Base-by-base conservation (phyloP, 805 yeast genomes). In the Candida lessepsii region DNA sequence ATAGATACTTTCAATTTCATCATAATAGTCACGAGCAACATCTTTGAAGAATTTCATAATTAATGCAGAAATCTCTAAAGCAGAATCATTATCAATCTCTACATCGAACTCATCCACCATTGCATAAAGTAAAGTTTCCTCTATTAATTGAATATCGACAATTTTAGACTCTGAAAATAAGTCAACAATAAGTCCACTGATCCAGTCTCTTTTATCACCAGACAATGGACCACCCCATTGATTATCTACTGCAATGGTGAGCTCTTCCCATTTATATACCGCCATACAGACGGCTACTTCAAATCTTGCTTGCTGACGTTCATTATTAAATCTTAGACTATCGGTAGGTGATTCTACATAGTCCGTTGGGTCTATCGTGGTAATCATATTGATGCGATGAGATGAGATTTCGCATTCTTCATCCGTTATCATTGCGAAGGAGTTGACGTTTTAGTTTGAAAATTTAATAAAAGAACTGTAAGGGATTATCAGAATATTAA, bases 181-280 rank as follows among this genome's bases (percentile, higher is more conserved):
- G 25, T 88, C 97, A 20, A 89, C 76, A 2, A 91, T 78, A 10
- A 86, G 67, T 4, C 87, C 95, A 4, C 86, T 78, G 48, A 91
- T 75, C 99, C 99, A 93, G 59, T 93, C 99, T 56, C 99, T 75
- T 61, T 93, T 93, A 27, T 86, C 97, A 0, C 75, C 78, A 10
- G 95, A 83, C 25, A 86, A 85, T 10, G 96, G 81, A 1, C 99
- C 99, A 44, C 99, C 99, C 98, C 99, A 93, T 21, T 73, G 70
- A 58, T 86, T 88, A 5, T 80, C 95, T 8, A 93, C 98, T 0
- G 99, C 99, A 1, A 86, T 83, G 34, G 77, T 73, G 37, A 93
- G 67, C 17, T 85, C 89, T 44, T 89, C 93, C 99, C 99, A 93
- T 43, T 76, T 73, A 60, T 90, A 80, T n/a, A 93, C 64, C 25